Conservation (phyloP, 495 filamentous ascomycete species). For the Clavariopsis aquatica region DNA sequence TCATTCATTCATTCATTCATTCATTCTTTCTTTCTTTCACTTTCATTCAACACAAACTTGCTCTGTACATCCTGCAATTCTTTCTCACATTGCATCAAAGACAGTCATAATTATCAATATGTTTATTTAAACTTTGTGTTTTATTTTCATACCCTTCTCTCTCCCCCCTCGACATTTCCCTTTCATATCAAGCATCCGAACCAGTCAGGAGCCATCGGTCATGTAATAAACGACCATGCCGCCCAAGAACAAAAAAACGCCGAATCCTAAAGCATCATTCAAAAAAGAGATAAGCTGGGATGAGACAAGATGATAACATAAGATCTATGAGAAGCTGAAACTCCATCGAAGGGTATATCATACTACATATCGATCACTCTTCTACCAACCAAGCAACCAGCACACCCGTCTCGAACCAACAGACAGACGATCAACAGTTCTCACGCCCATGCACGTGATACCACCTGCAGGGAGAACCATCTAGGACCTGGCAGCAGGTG, state of each 20-base stretch:
- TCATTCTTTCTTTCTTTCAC: neutral
- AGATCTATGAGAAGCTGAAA: neutral
- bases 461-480: neutral
- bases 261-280: neutral
- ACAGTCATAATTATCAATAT: constrained; percentile 1
- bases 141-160: neutral
- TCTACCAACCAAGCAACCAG: neutral
- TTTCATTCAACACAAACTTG: neutral
- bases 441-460: neutral
- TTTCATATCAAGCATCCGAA: constrained; percentile 17
- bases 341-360: constrained; percentile 1
- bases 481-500: neutral
- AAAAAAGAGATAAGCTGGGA: constrained; percentile 4
- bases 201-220: constrained; percentile 28
- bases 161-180: neutral
- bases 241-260: constrained; percentile 1
- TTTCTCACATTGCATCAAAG: neutral
- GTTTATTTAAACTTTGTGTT: neutral
- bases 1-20: no score
- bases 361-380: neutral
- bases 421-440: neutral
- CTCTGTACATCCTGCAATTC: neutral
- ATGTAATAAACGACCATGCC: neutral
- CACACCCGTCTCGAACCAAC: neutral
- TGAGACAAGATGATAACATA: neutral